Base-by-base conservation (phyloP, 257 asterid genomes). In the Mitragyna speciosa region DNA sequence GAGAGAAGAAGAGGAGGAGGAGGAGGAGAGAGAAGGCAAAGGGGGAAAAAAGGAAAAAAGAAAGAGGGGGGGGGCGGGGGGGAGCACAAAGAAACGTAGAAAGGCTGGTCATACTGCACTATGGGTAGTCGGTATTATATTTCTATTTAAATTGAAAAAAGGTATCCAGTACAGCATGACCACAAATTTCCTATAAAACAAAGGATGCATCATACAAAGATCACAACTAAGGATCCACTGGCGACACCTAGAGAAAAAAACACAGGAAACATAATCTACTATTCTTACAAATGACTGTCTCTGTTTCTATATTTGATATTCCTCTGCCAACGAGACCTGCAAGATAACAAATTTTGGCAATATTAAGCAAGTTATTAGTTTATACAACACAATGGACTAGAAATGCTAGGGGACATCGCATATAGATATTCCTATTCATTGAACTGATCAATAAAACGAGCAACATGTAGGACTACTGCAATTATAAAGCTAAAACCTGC, bases 161-260 rank as follows among this genome's bases (percentile, higher is more conserved):
- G 22, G 36, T 68, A 70, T 59, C 56, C 48, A 80, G 66, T 49
- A 80, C 75, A 64, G 80, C 82, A 75, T 78, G 48, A 87, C 52
- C 77, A 84, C 80, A 79, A 48, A 83, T 86, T 63, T 75, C 85
- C 93, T 86, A 77, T 86, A 79, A 80, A 83, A 79, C 82, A 86
- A 82, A 70, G 82, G 76, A 81, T 77, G 76, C 89, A 87, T 86
- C 83, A 86, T 87, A 90, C 91, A 90, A 75, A 80, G 87, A 85
- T 76, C 80, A 84, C 84, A 81, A 31, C 87, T 80, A 79, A 61
- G 79, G 75, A 85, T 85, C 89, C 85, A 75, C 72, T 26, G 39
- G 68, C 74, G 83, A 80, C 67, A 66, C 82, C 88, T 88, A 1
- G 78, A 64, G 76, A 67, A 73, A 90, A 81, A 65, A 78, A 80